phyloP scores from a whole-genome alignment of 805 yeast genomes.

The Candida ascalaphidarum region DNA sequence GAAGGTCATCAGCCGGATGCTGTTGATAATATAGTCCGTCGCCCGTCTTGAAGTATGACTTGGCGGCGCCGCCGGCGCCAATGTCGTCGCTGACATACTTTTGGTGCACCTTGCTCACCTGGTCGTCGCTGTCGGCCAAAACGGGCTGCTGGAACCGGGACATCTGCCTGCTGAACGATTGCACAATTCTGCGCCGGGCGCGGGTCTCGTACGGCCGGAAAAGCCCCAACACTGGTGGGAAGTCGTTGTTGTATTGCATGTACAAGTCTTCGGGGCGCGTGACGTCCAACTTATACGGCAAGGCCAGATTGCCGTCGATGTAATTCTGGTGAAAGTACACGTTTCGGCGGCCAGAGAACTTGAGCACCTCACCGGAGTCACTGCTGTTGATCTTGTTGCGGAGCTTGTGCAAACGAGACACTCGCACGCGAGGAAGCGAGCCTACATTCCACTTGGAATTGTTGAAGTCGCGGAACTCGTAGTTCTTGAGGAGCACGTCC shows the following conservation, averaged over 20 bases:
- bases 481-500: conserved; percentile 12
- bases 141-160: neutral
- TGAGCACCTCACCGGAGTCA: conserved; percentile 5
- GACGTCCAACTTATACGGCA: conserved; percentile 3
- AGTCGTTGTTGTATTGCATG: conserved; percentile 8
- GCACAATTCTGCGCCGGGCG: conserved; percentile 27
- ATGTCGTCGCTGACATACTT: conserved; percentile 9
- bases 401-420: conserved; percentile 15
- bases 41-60: conserved; percentile 35
- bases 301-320: conserved; percentile 6
- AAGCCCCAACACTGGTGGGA: conserved; percentile 26
- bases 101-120: neutral
- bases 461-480: conserved; percentile 15
- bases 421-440: conserved; percentile 34
- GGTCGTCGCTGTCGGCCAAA: no score
- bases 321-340: conserved; percentile 30
- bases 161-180: conserved; percentile 19
- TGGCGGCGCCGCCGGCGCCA: conserved; percentile 14
- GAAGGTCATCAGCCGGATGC: conserved; percentile 51
- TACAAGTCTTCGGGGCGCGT: conserved; percentile 18
- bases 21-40: conserved; percentile 43
- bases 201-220: conserved; percentile 34
- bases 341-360: conserved; percentile 24
- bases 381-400: conserved; percentile 8
- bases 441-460: conserved; percentile 22